Evolutionary conservation across 2,329 filamentous ascomycete species (phyloP).

Genomic region (Fonsecaea pugnacius): DNA sequence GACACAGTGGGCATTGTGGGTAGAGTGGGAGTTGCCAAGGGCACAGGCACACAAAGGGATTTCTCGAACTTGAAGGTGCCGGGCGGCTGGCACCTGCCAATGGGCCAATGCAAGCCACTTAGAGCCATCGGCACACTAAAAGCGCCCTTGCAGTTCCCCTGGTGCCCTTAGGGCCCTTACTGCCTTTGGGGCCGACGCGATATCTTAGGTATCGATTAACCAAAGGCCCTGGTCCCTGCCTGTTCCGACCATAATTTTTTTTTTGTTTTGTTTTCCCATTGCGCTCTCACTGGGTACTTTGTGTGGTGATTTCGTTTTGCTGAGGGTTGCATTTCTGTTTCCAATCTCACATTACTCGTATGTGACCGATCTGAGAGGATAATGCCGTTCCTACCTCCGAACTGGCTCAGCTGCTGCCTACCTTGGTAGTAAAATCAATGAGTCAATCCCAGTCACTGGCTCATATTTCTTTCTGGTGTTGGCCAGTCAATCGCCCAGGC

Average conservation of each 20-base stretch:
- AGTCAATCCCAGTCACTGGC: slow-evolving; percentile 1
- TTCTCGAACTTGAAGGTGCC: slow-evolving; percentile 13
- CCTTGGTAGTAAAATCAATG: not conserved
- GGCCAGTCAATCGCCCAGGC: slow-evolving; percentile 4
- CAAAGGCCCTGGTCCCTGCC: not conserved
- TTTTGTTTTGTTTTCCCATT: not conserved
- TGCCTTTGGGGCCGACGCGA: slow-evolving; percentile 6
- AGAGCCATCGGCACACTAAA: slow-evolving; percentile 1
- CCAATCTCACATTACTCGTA: not conserved
- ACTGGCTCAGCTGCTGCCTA: not conserved
- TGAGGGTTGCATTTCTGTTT: slow-evolving; percentile 1
- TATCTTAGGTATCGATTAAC: slow-evolving; percentile 15
- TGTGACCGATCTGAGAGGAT: not conserved
- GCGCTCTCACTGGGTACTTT: not conserved
- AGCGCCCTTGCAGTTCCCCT: not conserved
- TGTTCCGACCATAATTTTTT: not conserved
- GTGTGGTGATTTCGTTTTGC: not conserved
- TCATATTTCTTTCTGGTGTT: not conserved
- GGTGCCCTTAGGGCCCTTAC: not conserved
- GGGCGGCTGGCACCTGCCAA: slow-evolving; percentile 15
- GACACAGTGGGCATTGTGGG: not conserved
- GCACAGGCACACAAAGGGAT: not conserved
- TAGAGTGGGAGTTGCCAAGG: slow-evolving; percentile 2
- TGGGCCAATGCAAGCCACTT: slow-evolving; percentile 19
- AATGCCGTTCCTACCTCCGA: not conserved